Base-by-base conservation (phyloP, 257 asterid species). In the Schizonepeta tenuifolia region DNA sequence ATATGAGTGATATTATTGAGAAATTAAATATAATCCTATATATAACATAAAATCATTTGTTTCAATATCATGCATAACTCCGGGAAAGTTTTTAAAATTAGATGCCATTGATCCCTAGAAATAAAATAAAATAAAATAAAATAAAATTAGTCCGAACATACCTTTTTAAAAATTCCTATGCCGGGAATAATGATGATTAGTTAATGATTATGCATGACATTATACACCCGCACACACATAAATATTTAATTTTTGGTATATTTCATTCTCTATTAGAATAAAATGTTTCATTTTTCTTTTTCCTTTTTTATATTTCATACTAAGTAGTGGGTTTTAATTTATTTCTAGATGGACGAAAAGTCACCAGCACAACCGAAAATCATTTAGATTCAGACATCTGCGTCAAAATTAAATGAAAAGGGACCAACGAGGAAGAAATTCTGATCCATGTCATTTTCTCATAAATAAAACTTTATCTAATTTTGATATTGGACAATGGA, bases 381-480 rank as follows among this genome's bases (percentile, higher is more conserved):
- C n/a, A 31, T 31, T 31, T 5, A 31, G 36, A 31, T 31, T 31
- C 36, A 26, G 31, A 58, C 14, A 40, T 35, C 2, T 69, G 4
- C 12, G 3, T 7, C 17, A 17, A 58, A 41, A 57, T 58, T 57
- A 44, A 70, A 57, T 54, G 26, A 41, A 43, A 43, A 17, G 43
- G 47, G 67, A 18, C 67, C 47, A 26, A 18, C 21, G 20, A 58
- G 57, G 3, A 58, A 58, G 47, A 58, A 57, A 70, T 70, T 70
- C 31, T n/a, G 58, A 12, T 3, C 36, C 33, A 3, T n/a, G 40
- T 70, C 67, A 5, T 10, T 28, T 22, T 56, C 67, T 44, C 47
- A 17, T 43, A n/a, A n/a, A 15, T 9, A 12, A 43, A 70, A 5
- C 15, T 40, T 40, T 28, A 35, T 61, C 31, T 24, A 5, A 67